phyloP scores from a whole-genome alignment of 2,329 filamentous ascomycete species.

The Pyrenophora teres region DNA sequence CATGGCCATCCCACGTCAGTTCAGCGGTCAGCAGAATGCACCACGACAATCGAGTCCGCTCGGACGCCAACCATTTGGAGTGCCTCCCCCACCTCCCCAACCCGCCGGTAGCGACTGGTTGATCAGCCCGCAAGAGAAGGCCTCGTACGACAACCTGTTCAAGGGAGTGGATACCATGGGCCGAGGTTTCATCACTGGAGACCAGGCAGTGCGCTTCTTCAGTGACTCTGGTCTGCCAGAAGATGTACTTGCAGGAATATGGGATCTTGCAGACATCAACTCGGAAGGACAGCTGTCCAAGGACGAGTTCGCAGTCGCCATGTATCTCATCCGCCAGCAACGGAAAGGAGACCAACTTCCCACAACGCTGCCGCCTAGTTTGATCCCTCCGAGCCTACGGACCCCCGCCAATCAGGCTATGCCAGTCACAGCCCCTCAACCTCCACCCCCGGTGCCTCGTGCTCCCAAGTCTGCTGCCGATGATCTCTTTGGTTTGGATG shows the following conservation, averaged over 20 bases:
- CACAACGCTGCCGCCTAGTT: slow-evolving; percentile 73
- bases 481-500: slow-evolving; percentile 90
- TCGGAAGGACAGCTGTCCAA: slow-evolving; percentile 82
- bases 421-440: slow-evolving; percentile 50
- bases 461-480: slow-evolving; percentile 78
- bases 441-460: slow-evolving; percentile 46
- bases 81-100: slow-evolving; percentile 56
- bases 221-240: slow-evolving; percentile 89
- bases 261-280: slow-evolving; percentile 94
- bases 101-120: slow-evolving; percentile 74
- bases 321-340: slow-evolving; percentile 95
- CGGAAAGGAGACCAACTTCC: slow-evolving; percentile 73
- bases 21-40: slow-evolving; percentile 66
- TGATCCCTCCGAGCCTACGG: slow-evolving; percentile 87
- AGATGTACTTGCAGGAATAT: slow-evolving; percentile 89
- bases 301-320: slow-evolving; percentile 95
- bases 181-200: slow-evolving; percentile 84
- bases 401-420: slow-evolving; percentile 54
- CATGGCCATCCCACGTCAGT: slow-evolving; percentile 76
- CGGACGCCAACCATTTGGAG: slow-evolving; percentile 56
- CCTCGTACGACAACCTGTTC: slow-evolving; percentile 85
- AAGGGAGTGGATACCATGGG: slow-evolving; percentile 78
- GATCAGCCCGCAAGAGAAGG: slow-evolving; percentile 81
- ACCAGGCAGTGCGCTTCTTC: slow-evolving; percentile 93
- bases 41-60: slow-evolving; percentile 64